Percentiles rank a stretch among this genome's conserved stretches.
Evolutionary conservation across 345 rosid genomes (phyloP).

Genomic region (Gossypium sturtianum): DNA sequence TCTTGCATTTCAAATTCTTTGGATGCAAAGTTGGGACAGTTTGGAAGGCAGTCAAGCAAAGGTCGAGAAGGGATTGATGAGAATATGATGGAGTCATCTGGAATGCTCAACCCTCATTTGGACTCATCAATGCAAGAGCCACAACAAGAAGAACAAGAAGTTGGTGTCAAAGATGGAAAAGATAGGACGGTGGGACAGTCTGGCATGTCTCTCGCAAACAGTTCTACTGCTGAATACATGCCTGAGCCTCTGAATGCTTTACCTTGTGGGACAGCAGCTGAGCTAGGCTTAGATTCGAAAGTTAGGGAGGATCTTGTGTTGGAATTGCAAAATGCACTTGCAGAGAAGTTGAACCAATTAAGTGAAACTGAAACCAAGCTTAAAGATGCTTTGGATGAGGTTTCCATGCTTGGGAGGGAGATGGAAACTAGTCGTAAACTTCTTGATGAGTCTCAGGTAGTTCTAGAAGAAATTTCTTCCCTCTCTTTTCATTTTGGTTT

Average conservation of each 20-base stretch:
- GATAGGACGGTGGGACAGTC: conserved; percentile 50
- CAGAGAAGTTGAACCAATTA: conserved; percentile 52
- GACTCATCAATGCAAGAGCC: conserved; percentile 88
- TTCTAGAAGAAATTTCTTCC: conserved; percentile 7
- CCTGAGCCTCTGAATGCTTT: conserved; percentile 37
- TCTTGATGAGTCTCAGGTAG: conserved; percentile 95
- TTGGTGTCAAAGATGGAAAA: conserved; percentile 51
- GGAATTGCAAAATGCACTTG: conserved; percentile 53
- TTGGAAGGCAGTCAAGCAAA: conserved; percentile 62
- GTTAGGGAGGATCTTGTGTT: conserved; percentile 31
- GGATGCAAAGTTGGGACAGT: conserved; percentile 42
- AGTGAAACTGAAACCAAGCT: conserved; percentile 65
- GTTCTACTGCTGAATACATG: conserved; percentile 90
- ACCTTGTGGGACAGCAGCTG: conserved; percentile 39
- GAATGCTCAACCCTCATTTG: conserved; percentile 55
- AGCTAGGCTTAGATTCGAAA: conserved; percentile 35
- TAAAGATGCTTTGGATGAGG: conserved; percentile 67
- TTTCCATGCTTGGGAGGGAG: conserved; percentile 55
- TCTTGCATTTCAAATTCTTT: conserved; percentile 74
- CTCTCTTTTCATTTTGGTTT: conserved; percentile 11
- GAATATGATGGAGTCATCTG: conserved; percentile 90
- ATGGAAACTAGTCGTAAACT: conserved; percentile 72
- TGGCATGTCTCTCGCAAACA: conserved; percentile 66
- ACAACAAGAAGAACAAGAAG: conserved; percentile 48
- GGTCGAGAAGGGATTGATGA: conserved; percentile 89